Percentiles rank a stretch among this genome's conserved stretches.
Evolutionary conservation across 2,329 filamentous ascomycete genomes (phyloP).

Genomic region (Penicillium sp.): DNA sequence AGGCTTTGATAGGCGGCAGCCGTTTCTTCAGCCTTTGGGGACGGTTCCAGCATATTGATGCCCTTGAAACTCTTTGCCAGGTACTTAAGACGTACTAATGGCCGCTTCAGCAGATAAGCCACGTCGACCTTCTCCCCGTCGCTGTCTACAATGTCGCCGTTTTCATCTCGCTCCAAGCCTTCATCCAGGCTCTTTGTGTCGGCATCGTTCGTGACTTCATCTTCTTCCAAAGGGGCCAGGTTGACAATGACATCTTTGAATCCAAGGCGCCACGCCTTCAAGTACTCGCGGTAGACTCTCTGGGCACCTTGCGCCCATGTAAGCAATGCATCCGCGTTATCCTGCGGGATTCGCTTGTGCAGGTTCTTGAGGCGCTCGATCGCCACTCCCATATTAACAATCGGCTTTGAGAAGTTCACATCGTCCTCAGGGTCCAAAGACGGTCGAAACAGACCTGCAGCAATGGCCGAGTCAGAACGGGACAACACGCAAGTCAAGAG

Average conservation of each 20-base stretch:
- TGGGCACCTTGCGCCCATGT: constrained; percentile 78
- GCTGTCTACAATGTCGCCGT: constrained; percentile 62
- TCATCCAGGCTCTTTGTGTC: constrained; percentile 52
- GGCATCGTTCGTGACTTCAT: constrained; percentile 47
- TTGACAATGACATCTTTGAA: constrained; percentile 96
- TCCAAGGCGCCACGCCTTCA: constrained; percentile 84
- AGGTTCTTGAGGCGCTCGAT: constrained; percentile 78
- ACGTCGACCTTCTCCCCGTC: constrained; percentile 91
- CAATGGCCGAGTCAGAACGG: constrained; percentile 62
- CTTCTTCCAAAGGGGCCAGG: constrained; percentile 71
- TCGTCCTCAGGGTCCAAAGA: constrained; percentile 54
- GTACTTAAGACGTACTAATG: constrained; percentile 82
- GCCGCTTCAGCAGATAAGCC: constrained; percentile 85
- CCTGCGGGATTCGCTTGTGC: constrained; percentile 75
- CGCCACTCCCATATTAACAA: constrained; percentile 89
- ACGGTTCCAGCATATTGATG: constrained; percentile 42
- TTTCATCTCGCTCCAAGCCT: constrained; percentile 55
- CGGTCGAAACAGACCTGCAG: constrained; percentile 65
- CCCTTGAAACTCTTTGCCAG: constrained; percentile 78
- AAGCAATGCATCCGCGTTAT: constrained; percentile 68
- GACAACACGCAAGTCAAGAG: constrained; percentile 80
- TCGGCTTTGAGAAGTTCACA: constrained; percentile 71
- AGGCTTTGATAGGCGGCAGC: constrained; percentile 66
- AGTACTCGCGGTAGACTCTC: constrained; percentile 78
- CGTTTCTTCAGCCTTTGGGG: constrained; percentile 56